These are phyloP conservation scores for Suillus lakei DNA, from an alignment of 768 basidiomycete genomes.

Conservation along the genomic window DNA sequence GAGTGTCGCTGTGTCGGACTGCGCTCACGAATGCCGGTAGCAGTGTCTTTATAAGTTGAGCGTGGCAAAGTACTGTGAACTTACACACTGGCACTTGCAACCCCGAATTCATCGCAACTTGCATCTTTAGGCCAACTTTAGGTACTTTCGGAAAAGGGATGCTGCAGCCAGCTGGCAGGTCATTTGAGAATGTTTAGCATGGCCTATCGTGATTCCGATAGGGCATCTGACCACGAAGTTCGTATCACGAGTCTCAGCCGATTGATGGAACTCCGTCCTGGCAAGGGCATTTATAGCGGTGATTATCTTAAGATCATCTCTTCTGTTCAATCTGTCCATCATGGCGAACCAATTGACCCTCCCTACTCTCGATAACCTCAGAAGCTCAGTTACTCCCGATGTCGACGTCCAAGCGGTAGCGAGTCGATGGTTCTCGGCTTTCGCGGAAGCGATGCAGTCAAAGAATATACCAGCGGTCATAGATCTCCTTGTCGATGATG, in stretches of 20 bases:
- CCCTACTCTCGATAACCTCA: constrained; percentile 29
- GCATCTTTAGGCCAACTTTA: not conserved
- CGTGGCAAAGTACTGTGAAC: too few relatives aligned
- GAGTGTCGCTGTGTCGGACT: too few relatives aligned
- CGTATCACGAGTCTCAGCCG: not conserved
- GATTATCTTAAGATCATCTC: not conserved
- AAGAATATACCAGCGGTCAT: constrained; percentile 41
- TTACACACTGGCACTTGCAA: too few relatives aligned
- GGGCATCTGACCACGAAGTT: not conserved
- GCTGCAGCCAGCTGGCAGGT: not conserved
- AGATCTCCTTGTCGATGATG: constrained; percentile 36
- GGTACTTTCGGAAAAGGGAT: not conserved
- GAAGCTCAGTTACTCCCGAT: constrained; percentile 31
- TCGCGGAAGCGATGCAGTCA: constrained; percentile 37
- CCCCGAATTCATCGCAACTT: too few relatives aligned
- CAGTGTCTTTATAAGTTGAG: too few relatives aligned
- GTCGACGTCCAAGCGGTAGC: constrained; percentile 43
- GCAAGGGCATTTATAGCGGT: not conserved
- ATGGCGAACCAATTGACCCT: constrained; percentile 12
- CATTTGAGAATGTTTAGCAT: not conserved
- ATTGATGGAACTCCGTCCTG: not conserved
- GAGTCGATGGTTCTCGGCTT: constrained; percentile 46
- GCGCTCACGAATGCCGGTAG: too few relatives aligned
- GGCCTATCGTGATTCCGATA: not conserved
- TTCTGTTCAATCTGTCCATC: not conserved